phyloP scores from a whole-genome alignment of 2,329 filamentous ascomycete species.

The Aspergillus puulaauensis region DNA sequence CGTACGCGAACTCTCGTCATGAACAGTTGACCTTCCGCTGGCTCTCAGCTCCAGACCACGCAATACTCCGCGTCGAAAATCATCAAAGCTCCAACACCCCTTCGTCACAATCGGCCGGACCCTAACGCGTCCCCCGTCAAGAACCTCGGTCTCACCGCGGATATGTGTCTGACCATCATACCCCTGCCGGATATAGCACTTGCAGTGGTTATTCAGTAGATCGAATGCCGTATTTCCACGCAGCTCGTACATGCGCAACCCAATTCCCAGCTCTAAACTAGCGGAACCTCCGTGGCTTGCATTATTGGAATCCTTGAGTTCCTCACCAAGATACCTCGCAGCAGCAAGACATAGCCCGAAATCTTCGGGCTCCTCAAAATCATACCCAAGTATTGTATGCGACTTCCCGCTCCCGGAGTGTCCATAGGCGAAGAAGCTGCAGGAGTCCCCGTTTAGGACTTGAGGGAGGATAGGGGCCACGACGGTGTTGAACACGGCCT shows the following conservation, averaged over 20 bases:
- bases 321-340: constrained; percentile 29
- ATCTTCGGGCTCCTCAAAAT: constrained; percentile 33
- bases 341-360: constrained; percentile 41
- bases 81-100: constrained; percentile 35
- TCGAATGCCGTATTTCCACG: constrained; percentile 45
- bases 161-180: constrained; percentile 42
- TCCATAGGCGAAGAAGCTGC: constrained; percentile 47
- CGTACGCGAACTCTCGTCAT: constrained; percentile 48
- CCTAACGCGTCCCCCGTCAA: constrained; percentile 42
- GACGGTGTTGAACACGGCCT: constrained; percentile 29
- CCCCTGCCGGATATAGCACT: constrained; percentile 45
- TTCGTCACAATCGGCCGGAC: constrained; percentile 37
- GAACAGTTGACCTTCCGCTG: constrained; percentile 41
- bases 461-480: constrained; percentile 35
- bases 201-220: constrained; percentile 38
- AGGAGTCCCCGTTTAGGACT: constrained; percentile 36
- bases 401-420: constrained; percentile 46
- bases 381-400: constrained; percentile 46
- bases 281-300: too few relatives aligned
- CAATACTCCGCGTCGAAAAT: constrained; percentile 29
- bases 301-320: constrained; percentile 10
- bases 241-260: constrained; percentile 43
- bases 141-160: constrained; percentile 43
- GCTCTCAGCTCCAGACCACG: constrained; percentile 30
- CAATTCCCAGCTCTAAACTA: constrained; percentile 32